Conservation (phyloP, 352 stramenopile genomes). For the Globisporangium spiculum region DNA sequence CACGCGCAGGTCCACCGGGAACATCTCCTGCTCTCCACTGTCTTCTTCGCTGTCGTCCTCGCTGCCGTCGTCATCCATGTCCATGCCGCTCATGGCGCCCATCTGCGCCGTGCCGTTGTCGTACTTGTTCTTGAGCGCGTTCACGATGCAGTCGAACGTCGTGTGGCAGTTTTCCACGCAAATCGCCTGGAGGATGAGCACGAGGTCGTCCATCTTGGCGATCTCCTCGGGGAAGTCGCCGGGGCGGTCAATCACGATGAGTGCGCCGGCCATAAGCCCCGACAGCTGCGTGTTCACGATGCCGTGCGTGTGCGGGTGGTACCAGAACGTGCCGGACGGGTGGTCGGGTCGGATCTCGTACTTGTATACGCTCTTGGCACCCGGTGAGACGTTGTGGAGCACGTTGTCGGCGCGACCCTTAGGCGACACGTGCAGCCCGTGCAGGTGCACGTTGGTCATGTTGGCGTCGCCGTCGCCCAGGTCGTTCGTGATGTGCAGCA, state of each 20-base stretch:
- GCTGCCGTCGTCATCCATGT: constrained; percentile 19
- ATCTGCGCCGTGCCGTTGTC: constrained; percentile 15
- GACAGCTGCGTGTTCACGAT: constrained; percentile 74
- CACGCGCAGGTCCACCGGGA: constrained; percentile 42
- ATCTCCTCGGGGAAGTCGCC: constrained; percentile 49
- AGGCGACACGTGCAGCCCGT: constrained; percentile 68
- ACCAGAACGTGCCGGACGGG: constrained; percentile 76
- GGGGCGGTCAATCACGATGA: constrained; percentile 64
- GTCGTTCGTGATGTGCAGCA: constrained; percentile 56
- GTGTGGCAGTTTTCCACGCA: constrained; percentile 71
- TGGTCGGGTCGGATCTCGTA: constrained; percentile 72
- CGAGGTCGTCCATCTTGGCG: constrained; percentile 54
- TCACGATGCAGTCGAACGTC: constrained; percentile 50
- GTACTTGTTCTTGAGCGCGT: constrained; percentile 61
- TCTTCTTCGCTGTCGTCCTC: constrained; percentile 19
- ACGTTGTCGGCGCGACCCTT: constrained; percentile 58
- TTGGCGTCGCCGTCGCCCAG: constrained; percentile 48
- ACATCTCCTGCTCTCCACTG: constrained; percentile 22
- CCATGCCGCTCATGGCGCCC: constrained; percentile 23
- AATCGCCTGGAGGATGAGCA: constrained; percentile 66
- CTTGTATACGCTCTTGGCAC: constrained; percentile 45
- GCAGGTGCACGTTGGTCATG: constrained; percentile 69
- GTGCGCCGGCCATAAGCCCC: constrained; percentile 66
- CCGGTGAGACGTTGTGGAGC: constrained; percentile 46
- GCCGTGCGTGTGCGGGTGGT: constrained; percentile 73